A percentile compares a stretch with the other conserved stretches of the same genome.
phyloP scores from a whole-genome alignment of 2,329 filamentous ascomycete genomes.

The Sporothrix protearum region DNA sequence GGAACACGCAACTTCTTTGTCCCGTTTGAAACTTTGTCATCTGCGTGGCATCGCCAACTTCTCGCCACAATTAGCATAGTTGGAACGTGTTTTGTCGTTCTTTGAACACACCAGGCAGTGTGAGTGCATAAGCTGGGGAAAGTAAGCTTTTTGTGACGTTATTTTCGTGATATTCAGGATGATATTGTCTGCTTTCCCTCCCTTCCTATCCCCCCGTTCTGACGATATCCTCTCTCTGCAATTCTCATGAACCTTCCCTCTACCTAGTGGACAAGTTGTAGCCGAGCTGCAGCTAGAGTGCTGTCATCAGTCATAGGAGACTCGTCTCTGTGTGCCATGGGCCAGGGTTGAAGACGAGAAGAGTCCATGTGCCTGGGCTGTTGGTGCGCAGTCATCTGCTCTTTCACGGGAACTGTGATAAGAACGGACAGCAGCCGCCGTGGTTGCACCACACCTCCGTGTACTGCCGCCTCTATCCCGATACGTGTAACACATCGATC shows the following conservation, averaged over 20 bases:
- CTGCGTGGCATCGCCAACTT: background rate
- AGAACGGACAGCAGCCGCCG: background rate
- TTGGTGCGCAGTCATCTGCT: background rate
- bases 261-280: background rate
- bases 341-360: background rate
- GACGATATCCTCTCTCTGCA: background rate
- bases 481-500: background rate
- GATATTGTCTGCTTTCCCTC: background rate
- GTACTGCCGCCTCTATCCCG: constrained; percentile 1
- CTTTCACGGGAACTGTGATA: background rate
- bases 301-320: background rate
- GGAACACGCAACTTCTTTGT: background rate
- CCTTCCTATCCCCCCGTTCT: background rate
- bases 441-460: background rate
- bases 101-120: background rate
- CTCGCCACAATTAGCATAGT: background rate
- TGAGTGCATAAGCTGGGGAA: background rate
- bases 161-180: background rate
- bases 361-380: background rate
- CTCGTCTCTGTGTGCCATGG: background rate
- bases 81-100: background rate
- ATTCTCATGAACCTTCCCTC: background rate
- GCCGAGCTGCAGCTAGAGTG: background rate
- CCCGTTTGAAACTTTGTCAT: background rate
- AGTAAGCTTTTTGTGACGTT: background rate